These are phyloP conservation scores for Cladorrhinum sp. DNA, from an alignment of 2,329 filamentous ascomycete genomes.

Conservation along the genomic window DNA sequence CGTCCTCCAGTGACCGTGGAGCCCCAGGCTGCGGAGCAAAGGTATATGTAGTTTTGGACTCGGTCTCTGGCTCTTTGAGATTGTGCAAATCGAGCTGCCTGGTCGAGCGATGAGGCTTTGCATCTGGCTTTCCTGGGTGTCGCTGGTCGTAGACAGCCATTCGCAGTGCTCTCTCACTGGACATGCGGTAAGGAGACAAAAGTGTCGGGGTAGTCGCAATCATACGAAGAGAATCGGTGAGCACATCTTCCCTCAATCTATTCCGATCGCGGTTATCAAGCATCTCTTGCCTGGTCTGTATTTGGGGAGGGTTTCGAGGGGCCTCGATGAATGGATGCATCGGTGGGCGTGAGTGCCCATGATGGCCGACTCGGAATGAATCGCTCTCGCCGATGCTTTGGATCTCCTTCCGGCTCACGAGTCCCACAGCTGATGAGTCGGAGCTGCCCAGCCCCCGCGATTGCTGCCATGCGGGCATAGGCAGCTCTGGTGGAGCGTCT, in stretches of 20 bases:
- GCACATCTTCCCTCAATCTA: slow-evolving; percentile 9
- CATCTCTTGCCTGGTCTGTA: slow-evolving; percentile 4
- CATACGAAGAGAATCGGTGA: slow-evolving; percentile 2
- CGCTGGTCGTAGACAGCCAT: slow-evolving; percentile 13
- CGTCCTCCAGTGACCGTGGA: neutral
- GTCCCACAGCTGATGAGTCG: slow-evolving; percentile 2
- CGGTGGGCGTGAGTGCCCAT: neutral
- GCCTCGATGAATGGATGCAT: neutral
- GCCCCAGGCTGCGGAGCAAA: neutral
- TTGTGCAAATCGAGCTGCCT: neutral
- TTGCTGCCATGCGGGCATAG: slow-evolving; percentile 7
- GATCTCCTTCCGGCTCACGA: neutral
- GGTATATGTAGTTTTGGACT: neutral
- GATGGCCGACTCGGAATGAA: neutral
- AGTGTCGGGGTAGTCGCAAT: slow-evolving; percentile 9
- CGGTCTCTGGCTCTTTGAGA: neutral
- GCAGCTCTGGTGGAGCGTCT: slow-evolving; percentile 9
- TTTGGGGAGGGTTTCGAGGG: slow-evolving; percentile 6
- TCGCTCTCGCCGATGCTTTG: neutral
- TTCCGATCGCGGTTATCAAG: neutral
- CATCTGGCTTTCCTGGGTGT: slow-evolving; percentile 10
- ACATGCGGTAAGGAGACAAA: neutral
- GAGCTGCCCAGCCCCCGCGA: neutral
- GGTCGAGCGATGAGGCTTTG: slow-evolving; percentile 6
- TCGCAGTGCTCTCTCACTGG: neutral